Evolutionary conservation across 352 stramenopile genomes (phyloP).

Genomic region (Blastocystis sp.): DNA sequence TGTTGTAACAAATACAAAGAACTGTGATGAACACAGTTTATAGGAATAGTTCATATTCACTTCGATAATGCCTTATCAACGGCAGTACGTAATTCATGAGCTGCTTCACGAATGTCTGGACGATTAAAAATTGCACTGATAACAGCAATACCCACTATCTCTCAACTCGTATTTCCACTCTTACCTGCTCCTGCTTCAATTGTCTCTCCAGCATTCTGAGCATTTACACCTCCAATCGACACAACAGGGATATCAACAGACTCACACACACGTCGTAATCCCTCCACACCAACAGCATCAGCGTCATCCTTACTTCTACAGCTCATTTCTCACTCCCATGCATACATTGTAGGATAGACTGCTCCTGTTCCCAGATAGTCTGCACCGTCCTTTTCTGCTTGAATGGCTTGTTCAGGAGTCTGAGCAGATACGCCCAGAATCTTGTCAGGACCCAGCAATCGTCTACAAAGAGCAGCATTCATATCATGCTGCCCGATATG

Average conservation of each 20-base stretch:
- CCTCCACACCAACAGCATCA: slow-evolving; percentile 40
- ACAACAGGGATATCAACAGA: slow-evolving; percentile 53
- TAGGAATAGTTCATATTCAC: background rate
- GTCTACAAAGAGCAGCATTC: background rate
- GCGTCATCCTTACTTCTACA: slow-evolving; percentile 57
- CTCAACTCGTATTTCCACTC: background rate
- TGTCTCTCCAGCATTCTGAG: slow-evolving; percentile 1
- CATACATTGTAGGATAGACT: slow-evolving; percentile 43
- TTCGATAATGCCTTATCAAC: slow-evolving; percentile 34
- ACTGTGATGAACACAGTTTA: slow-evolving; percentile 25
- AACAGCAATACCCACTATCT: slow-evolving; percentile 54
- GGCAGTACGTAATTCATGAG: background rate
- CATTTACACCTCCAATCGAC: slow-evolving; percentile 56
- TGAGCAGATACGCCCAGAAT: slow-evolving; percentile 55
- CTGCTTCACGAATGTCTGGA: slow-evolving; percentile 4
- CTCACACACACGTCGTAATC: slow-evolving; percentile 3
- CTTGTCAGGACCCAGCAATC: slow-evolving; percentile 22
- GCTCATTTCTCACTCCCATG: background rate
- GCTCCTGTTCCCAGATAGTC: slow-evolving; percentile 51
- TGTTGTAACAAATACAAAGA: background rate
- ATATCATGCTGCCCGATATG: slow-evolving; percentile 57
- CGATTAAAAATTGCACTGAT: slow-evolving; percentile 61
- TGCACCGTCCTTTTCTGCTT: slow-evolving; percentile 30
- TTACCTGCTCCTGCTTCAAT: slow-evolving; percentile 4
- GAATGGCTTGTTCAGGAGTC: slow-evolving; percentile 45